Percentiles rank a stretch among this genome's conserved stretches.
Conservation (phyloP, 129 eudicot species). For the Pittosporum tobira region DNA sequence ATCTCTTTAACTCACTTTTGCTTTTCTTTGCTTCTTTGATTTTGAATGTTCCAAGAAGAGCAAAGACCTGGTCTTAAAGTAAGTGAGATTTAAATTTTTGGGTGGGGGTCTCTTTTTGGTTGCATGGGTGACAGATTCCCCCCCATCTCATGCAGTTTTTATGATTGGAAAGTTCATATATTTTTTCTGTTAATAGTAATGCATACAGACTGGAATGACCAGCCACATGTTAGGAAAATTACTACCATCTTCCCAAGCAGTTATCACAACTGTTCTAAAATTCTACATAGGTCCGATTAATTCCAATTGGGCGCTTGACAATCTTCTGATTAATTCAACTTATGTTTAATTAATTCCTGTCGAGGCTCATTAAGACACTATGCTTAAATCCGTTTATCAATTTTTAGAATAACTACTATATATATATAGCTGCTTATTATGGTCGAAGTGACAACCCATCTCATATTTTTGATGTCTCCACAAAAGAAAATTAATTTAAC, state of each 20-base stretch:
- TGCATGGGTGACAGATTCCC: conserved; percentile 18
- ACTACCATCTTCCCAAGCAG: neutral
- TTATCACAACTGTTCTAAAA: too few relatives aligned
- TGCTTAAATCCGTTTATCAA: too few relatives aligned
- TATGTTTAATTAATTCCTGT: too few relatives aligned
- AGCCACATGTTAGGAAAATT: neutral
- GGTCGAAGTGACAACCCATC: neutral
- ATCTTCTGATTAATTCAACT: too few relatives aligned
- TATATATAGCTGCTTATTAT: too few relatives aligned
- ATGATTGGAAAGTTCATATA: conserved; percentile 8
- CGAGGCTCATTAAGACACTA: too few relatives aligned
- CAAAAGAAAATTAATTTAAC: neutral
- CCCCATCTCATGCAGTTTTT: conserved; percentile 14
- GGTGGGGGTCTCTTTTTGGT: conserved; percentile 8
- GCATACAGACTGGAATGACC: neutral
- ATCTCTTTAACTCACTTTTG: conserved; percentile 24
- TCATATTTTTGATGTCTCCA: neutral
- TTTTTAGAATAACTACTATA: too few relatives aligned
- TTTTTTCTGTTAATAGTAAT: conserved; percentile 4
- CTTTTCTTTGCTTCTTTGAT: conserved; percentile 26
- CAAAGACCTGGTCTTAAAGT: conserved; percentile 38
- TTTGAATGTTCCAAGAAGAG: conserved; percentile 63
- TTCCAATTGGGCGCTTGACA: too few relatives aligned
- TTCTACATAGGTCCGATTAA: too few relatives aligned
- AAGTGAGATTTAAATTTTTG: conserved; percentile 20